phyloP scores from a whole-genome alignment of 306 rosid species.

The Acacia melanoxylon region DNA sequence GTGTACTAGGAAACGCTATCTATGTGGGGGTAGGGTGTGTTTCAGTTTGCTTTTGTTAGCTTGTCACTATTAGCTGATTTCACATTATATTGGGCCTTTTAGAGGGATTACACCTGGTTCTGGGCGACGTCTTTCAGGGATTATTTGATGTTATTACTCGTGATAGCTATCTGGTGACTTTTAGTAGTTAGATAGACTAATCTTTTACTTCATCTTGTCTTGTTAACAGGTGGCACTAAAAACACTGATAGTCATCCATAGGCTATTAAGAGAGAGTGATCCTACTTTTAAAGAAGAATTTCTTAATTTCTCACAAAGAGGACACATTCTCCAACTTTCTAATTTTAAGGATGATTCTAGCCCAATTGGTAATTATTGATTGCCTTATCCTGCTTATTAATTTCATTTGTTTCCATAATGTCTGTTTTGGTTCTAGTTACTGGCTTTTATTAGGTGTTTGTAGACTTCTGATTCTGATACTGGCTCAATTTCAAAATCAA shows the following conservation, averaged over 20 bases:
- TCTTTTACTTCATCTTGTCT: slow-evolving; percentile 11
- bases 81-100: not conserved
- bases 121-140: not conserved
- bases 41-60: not conserved
- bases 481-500: not conserved
- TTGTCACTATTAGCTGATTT: not conserved
- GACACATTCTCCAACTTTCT: slow-evolving; percentile 85
- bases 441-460: slow-evolving; percentile 21
- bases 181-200: not conserved
- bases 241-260: slow-evolving; percentile 85
- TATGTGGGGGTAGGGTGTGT: not conserved
- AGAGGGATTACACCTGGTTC: not conserved
- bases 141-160: not conserved
- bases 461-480: not conserved
- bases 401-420: not conserved
- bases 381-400: slow-evolving; percentile 27
- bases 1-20: not conserved
- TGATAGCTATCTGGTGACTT: not conserved
- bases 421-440: slow-evolving; percentile 23
- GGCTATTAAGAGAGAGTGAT: slow-evolving; percentile 96
- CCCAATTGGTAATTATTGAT: slow-evolving; percentile 71
- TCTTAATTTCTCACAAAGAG: slow-evolving; percentile 84
- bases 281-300: slow-evolving; percentile 96
- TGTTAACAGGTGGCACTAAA: slow-evolving; percentile 87
- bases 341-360: slow-evolving; percentile 98